Evolutionary conservation across 768 basidiomycete species (phyloP).

Genomic region (Trametes cinnabarina): DNA sequence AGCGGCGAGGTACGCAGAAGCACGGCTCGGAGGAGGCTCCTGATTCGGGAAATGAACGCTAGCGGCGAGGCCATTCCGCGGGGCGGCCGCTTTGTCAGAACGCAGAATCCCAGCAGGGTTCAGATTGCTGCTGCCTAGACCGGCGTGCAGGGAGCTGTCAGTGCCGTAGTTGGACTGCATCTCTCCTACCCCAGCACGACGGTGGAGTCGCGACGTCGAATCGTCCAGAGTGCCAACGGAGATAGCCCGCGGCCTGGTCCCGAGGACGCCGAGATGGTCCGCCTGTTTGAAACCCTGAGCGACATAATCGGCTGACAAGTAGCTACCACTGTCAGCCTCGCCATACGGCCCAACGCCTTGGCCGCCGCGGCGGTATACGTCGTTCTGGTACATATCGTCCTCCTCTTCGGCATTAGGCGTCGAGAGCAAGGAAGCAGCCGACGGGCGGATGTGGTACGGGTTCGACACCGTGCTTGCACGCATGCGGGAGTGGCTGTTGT

Average conservation of each 20-base stretch:
- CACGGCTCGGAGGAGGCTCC: constrained; percentile 50
- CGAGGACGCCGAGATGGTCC: constrained; percentile 58
- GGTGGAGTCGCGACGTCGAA: constrained; percentile 66
- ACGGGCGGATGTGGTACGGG: constrained; percentile 74
- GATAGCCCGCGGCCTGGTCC: constrained; percentile 71
- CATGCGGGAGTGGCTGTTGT: constrained; percentile 67
- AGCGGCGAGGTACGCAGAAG: constrained; percentile 65
- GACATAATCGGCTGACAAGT: constrained; percentile 58
- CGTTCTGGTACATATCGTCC: constrained; percentile 70
- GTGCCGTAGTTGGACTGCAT: constrained; percentile 52
- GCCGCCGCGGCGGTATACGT: constrained; percentile 45
- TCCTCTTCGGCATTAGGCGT: constrained; percentile 68
- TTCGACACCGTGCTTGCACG: constrained; percentile 92
- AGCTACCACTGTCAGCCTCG: constrained; percentile 53
- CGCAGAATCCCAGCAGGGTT: constrained; percentile 52
- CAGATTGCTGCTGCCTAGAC: constrained; percentile 22
- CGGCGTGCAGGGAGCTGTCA: constrained; percentile 47
- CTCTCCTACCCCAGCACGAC: constrained; percentile 58
- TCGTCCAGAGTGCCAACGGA: constrained; percentile 89
- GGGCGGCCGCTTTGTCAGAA: constrained; percentile 50
- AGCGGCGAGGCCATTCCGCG: constrained; percentile 43
- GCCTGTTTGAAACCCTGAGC: constrained; percentile 70
- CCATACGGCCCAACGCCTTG: constrained; percentile 61
- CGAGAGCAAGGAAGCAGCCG: constrained; percentile 59
- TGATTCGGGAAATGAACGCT: constrained; percentile 72